Percentiles rank a stretch among this genome's conserved stretches.
Conservation (phyloP, 352 stramenopile species). For the Hyaloperonospora arabidopsidis region DNA sequence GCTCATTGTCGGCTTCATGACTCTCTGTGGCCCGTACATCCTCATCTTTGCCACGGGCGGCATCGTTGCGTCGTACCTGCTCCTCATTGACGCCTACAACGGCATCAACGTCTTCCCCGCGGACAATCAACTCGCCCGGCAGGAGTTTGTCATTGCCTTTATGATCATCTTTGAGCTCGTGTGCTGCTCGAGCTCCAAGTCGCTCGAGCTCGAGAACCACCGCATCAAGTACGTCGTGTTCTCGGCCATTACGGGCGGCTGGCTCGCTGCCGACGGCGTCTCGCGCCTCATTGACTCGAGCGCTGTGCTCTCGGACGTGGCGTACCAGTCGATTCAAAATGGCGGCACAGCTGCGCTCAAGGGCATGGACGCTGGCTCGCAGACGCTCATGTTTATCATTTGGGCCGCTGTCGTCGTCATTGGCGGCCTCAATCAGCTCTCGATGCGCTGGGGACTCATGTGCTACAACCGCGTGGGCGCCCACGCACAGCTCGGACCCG, state of each 20-base stretch:
- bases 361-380: conserved; percentile 41
- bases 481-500: conserved; percentile 54
- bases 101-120: conserved; percentile 56
- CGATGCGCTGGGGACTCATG: conserved; percentile 82
- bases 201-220: conserved; percentile 78
- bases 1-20: conserved; percentile 70
- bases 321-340: conserved; percentile 59
- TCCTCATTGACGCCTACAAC: conserved; percentile 71
- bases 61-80: conserved; percentile 61
- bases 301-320: conserved; percentile 52
- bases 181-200: conserved; percentile 73
- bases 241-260: conserved; percentile 58
- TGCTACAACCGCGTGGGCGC: conserved; percentile 85
- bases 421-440: conserved; percentile 67
- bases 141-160: conserved; percentile 85
- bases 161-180: conserved; percentile 83
- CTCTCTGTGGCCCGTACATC: conserved; percentile 56
- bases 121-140: conserved; percentile 70
- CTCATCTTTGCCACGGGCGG: conserved; percentile 59
- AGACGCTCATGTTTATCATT: conserved; percentile 74
- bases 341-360: conserved; percentile 42
- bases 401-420: conserved; percentile 59
- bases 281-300: conserved; percentile 57
- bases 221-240: conserved; percentile 87
- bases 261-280: conserved; percentile 67